Percentiles rank a stretch among this genome's conserved stretches.
Evolutionary conservation across 2,329 filamentous ascomycete genomes (phyloP).

Genomic region (Escovopsis sp.): DNA sequence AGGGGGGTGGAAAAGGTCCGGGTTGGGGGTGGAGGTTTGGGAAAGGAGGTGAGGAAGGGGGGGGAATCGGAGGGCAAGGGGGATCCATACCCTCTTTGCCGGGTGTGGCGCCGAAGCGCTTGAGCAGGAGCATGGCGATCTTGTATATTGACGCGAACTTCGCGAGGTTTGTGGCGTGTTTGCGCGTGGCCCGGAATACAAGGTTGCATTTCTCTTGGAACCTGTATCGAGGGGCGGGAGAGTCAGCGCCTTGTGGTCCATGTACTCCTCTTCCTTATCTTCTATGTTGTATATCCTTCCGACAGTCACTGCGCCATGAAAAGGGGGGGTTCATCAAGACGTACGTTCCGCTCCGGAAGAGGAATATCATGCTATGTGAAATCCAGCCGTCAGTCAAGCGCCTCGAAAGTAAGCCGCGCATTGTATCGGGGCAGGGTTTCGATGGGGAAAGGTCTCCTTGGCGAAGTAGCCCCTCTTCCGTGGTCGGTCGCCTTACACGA

Average conservation of each 20-base stretch:
- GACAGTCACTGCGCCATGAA: neutral
- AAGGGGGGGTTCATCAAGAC: slow-evolving; percentile 15
- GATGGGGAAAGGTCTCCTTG: no score
- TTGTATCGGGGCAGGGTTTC: no score
- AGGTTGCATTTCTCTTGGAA: slow-evolving; percentile 63
- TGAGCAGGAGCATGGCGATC: slow-evolving; percentile 58
- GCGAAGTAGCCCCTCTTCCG: no score
- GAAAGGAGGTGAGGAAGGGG: neutral
- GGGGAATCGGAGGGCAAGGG: neutral
- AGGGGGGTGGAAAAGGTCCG: neutral
- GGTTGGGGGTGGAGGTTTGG: neutral
- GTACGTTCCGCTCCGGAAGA: slow-evolving; percentile 83
- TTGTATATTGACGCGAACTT: slow-evolving; percentile 91
- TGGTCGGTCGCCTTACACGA: slow-evolving; percentile 44
- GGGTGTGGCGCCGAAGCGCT: slow-evolving; percentile 39
- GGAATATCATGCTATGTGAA: slow-evolving; percentile 66
- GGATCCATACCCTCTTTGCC: slow-evolving; percentile 42
- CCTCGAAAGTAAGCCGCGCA: no score
- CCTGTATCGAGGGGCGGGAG: slow-evolving; percentile 12
- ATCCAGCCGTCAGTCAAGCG: slow-evolving; percentile 7
- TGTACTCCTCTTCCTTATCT: no score
- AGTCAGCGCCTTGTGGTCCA: no score
- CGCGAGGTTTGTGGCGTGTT: slow-evolving; percentile 82
- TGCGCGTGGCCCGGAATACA: slow-evolving; percentile 72
- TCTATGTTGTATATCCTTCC: neutral